Conservation (phyloP, 371 early-diverging fungal species). For the Circinella minor region DNA sequence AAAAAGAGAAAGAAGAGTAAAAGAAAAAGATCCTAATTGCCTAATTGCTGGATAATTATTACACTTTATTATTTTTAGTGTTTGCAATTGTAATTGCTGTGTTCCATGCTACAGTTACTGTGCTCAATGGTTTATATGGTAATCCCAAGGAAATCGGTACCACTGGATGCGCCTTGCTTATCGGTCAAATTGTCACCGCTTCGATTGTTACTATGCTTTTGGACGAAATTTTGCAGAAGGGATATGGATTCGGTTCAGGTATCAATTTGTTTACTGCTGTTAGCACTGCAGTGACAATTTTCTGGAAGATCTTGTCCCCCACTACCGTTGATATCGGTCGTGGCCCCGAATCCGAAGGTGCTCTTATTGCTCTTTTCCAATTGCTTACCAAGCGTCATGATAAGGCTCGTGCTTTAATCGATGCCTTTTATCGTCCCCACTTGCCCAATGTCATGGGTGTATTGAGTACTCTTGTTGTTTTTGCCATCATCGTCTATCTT, state of each 20-base stretch:
- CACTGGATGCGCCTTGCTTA: slow-evolving; percentile 89
- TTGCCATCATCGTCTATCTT: slow-evolving; percentile 97
- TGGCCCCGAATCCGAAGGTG: slow-evolving; percentile 99
- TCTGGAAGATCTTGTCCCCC: slow-evolving; percentile 99
- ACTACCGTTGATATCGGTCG: slow-evolving; percentile 96
- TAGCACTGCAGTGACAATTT: slow-evolving; percentile 98
- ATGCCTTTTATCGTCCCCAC: slow-evolving; percentile 97
- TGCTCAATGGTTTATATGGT: slow-evolving; percentile 99
- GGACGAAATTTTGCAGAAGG: slow-evolving; percentile 99
- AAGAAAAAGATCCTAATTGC: not conserved
- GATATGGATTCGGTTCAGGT: slow-evolving; percentile 99
- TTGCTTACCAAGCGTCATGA: slow-evolving; percentile 94
- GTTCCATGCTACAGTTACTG: slow-evolving; percentile 97
- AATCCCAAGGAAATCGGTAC: slow-evolving; percentile 93
- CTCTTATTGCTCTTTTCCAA: slow-evolving; percentile 95
- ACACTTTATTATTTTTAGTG: slow-evolving; percentile 43
- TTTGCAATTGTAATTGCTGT: slow-evolving; percentile 94
- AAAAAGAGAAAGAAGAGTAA: not conserved
- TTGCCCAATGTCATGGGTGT: slow-evolving; percentile 97
- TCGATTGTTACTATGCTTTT: slow-evolving; percentile 97
- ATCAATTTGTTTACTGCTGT: slow-evolving; percentile 99
- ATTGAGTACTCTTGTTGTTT: slow-evolving; percentile 90
- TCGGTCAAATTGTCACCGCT: slow-evolving; percentile 97
- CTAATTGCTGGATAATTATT: not conserved
- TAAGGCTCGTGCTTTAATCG: slow-evolving; percentile 97